phyloP scores from a whole-genome alignment of 108 stramenopile genomes.

The Schizochytrium sp. region DNA sequence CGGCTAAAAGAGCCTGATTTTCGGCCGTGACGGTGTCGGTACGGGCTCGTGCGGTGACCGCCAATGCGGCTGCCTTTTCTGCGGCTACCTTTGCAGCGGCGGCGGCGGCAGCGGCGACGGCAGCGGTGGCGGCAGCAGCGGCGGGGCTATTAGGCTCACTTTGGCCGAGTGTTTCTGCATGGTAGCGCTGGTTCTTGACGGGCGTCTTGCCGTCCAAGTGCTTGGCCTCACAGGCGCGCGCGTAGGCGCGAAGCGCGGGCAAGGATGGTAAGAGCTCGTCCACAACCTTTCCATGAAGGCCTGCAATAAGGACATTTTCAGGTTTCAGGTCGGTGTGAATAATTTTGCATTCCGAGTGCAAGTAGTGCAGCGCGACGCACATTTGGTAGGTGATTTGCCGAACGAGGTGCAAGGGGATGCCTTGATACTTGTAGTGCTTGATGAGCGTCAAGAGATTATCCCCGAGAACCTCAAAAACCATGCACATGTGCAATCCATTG shows the following conservation, averaged over 20 bases:
- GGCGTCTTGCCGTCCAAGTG: neutral
- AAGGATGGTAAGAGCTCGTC: neutral
- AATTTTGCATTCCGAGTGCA: conserved; percentile 83
- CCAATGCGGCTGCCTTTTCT: neutral
- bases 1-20: neutral
- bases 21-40: neutral
- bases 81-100: too few relatives aligned
- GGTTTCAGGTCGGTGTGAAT: conserved; percentile 98
- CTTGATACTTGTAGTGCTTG: conserved; percentile 71
- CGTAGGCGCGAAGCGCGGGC: neutral
- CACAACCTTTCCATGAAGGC: neutral
- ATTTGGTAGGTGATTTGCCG: conserved; percentile 77
- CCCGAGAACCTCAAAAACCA: conserved; percentile 94
- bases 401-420: conserved; percentile 81
- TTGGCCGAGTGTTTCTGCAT: neutral
- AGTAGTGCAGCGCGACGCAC: conserved; percentile 81
- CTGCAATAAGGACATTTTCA: conserved; percentile 73
- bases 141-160: too few relatives aligned
- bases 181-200: neutral
- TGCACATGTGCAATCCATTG: conserved; percentile 90
- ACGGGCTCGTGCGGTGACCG: too few relatives aligned
- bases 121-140: neutral
- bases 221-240: neutral
- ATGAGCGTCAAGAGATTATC: conserved; percentile 90
- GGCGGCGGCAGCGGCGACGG: neutral